Evolutionary conservation across 2,329 filamentous ascomycete species (phyloP), one percentile per base, ranked within the genome.

Genomic region (Diaporthe eres): DNA sequence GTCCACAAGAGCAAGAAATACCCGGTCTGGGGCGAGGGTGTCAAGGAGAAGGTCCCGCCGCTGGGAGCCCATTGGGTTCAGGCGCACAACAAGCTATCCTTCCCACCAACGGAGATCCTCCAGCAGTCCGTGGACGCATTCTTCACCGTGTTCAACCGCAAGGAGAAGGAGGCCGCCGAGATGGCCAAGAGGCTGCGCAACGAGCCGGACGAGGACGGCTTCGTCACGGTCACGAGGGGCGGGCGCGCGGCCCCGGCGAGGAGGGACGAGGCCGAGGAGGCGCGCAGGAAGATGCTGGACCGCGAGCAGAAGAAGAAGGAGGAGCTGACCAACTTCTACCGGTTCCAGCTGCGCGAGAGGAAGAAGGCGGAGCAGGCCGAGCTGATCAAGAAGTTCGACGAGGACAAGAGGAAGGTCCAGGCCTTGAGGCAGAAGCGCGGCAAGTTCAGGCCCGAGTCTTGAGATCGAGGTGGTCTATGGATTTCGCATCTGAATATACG

Each of bases 151-250:
- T 98, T 95, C 86, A 94, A 88, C 86, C 90, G 82, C 86, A 94
- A 88, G 85, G 94, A 90, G 88, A 91, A 84, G 85, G 93, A 88
- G 84, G 92, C 87, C 79, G 89, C 81, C 78, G 92, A 86, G 85
- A 89, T 87, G 82, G 93, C 85, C 82, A 92, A 91, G 85, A 86
- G 90, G 74, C 86, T 93, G 77, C 92, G 94, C 77, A 93, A 94
- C 79, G 92, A 95, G 80, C 95, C 96, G 0, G 97, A 99, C 83
- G 96, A 95, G 81, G 97, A 99, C 83, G 97, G 97, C 2, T 99
- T 99, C 83, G 90, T 98, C 67, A 98, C 96, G 4, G 97, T 99
- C 34, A 94, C 93, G 1, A 90, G 94, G 73, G 95, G 95, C 37
- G 94, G 94, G 53, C 88, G 93, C 75, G 89, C 89, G 9, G 94